Evolutionary conservation across 305 asterid species (phyloP).

Genomic region (Fraxinus xanthoxyloides): DNA sequence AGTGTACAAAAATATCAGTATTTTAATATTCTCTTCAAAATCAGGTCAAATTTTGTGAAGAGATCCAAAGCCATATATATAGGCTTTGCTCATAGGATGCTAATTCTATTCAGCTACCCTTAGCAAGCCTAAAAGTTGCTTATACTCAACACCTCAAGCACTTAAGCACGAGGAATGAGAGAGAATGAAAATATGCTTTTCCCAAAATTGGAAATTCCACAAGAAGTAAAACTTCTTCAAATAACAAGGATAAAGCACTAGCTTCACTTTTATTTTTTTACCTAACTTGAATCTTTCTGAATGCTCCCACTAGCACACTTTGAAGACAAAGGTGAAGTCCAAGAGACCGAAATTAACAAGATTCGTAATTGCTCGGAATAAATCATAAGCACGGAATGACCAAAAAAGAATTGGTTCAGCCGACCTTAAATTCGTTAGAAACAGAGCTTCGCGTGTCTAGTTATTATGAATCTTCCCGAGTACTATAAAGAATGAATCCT

Average conservation of each 20-base stretch:
- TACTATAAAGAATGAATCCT: slow-evolving; percentile 51
- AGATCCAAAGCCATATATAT: neutral
- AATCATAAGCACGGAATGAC: neutral
- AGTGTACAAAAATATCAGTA: slow-evolving; percentile 15
- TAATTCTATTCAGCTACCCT: slow-evolving; percentile 6
- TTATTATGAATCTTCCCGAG: slow-evolving; percentile 22
- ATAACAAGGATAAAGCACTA: slow-evolving; percentile 2
- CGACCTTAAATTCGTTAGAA: neutral
- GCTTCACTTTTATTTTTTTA: slow-evolving; percentile 26
- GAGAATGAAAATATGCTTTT: slow-evolving; percentile 2
- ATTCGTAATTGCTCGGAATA: neutral
- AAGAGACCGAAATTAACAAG: neutral
- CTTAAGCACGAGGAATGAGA: slow-evolving; percentile 2
- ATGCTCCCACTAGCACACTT: neutral
- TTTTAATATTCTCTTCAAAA: slow-evolving; percentile 10
- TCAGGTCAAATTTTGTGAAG: neutral
- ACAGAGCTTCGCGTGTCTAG: neutral
- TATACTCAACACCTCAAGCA: neutral
- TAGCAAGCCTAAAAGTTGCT: neutral
- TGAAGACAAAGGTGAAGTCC: neutral
- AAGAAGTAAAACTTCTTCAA: slow-evolving; percentile 22
- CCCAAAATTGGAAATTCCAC: slow-evolving; percentile 25
- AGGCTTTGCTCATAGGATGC: slow-evolving; percentile 20
- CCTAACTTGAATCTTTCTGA: slow-evolving; percentile 32
- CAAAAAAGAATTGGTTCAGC: neutral